Base-by-base conservation (phyloP, 345 rosid species). In the Salix koriyanagi region DNA sequence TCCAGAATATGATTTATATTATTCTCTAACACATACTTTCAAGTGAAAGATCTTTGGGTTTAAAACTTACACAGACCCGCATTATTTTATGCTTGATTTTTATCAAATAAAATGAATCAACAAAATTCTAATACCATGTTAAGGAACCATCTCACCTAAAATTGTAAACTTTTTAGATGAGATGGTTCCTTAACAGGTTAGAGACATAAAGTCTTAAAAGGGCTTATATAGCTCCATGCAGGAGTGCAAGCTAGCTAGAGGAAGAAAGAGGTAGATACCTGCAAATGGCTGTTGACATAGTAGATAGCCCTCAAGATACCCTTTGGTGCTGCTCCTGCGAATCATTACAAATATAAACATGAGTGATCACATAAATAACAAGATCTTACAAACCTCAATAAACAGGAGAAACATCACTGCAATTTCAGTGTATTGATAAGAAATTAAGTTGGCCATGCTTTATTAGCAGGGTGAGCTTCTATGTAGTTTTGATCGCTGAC, bases 251-350 rank as follows among this genome's bases (percentile, higher is more conserved):
- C 62, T 11, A 73, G 21, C 61, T 11, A 73, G 26, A 74, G 30
- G 65, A 54, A 73, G 28, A 69, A 66, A 75, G 21, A 8, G 21
- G 32, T 26, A 58, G 28, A 44, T n/a, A 89, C 94, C 91, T 91
- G 92, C 74, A 91, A 77, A 72, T 91, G 93, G 84, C 93, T 91
- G 82, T 91, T 91, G 83, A 91, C 88, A 82, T 91, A 91, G 81
- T 84, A 91, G 73, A 91, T 89, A 69, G 88, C 84, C 84, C 78
- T 91, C 79, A 89, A 77, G 32, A 91, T 85, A 23, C 93, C 91
- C 81, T 84, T 88, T 0, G 93, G 96, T 54, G 88, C 87, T 18
- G 96, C 91, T 76, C 92, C 95, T 91, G 78, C 28, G 42, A 69
- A 65, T 44, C 34, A 6, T 30, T 19, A 6, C 1, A 70, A 18